Percentiles rank a stretch among this genome's conserved stretches.
phyloP scores from a whole-genome alignment of 495 filamentous ascomycete species.

The Xylaria nigripes region DNA sequence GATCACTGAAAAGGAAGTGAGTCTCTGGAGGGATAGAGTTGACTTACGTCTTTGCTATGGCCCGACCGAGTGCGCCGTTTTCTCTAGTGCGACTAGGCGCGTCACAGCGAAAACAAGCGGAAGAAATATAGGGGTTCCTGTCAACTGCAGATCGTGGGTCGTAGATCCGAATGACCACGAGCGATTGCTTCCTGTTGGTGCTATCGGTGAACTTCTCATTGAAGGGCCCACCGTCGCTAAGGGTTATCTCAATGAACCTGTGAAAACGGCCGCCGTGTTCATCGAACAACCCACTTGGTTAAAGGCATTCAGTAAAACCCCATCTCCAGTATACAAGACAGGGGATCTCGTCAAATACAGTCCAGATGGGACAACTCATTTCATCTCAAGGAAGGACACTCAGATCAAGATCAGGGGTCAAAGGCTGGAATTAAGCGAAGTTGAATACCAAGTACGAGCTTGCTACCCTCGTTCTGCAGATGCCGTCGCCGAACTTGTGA shows the following conservation, averaged over 20 bases:
- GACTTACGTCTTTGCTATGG: background rate
- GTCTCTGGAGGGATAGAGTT: background rate
- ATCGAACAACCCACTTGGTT: slow-evolving; percentile 35
- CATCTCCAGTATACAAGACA: slow-evolving; percentile 1
- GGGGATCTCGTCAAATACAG: slow-evolving; percentile 4
- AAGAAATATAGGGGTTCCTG: slow-evolving; percentile 39
- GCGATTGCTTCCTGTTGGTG: slow-evolving; percentile 35
- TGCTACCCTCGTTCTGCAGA: background rate
- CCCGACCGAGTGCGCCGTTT: background rate
- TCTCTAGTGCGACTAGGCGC: background rate
- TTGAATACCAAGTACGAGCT: slow-evolving; percentile 11
- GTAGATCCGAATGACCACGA: slow-evolving; percentile 41
- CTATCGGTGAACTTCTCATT: slow-evolving; percentile 28
- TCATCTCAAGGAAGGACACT: slow-evolving; percentile 12
- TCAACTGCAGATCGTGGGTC: slow-evolving; percentile 41
- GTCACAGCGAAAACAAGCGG: background rate
- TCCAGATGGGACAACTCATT: background rate
- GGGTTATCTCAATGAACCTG: slow-evolving; percentile 27
- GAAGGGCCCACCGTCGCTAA: slow-evolving; percentile 28
- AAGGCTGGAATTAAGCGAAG: slow-evolving; percentile 21
- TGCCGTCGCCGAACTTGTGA: background rate
- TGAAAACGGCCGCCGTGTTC: slow-evolving; percentile 24
- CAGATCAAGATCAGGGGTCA: slow-evolving; percentile 22
- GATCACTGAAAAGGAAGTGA: background rate
- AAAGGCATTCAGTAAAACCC: background rate